These are phyloP conservation scores for Suhomyces faveliae DNA, from an alignment of 805 yeast species.

Conservation along the genomic window DNA sequence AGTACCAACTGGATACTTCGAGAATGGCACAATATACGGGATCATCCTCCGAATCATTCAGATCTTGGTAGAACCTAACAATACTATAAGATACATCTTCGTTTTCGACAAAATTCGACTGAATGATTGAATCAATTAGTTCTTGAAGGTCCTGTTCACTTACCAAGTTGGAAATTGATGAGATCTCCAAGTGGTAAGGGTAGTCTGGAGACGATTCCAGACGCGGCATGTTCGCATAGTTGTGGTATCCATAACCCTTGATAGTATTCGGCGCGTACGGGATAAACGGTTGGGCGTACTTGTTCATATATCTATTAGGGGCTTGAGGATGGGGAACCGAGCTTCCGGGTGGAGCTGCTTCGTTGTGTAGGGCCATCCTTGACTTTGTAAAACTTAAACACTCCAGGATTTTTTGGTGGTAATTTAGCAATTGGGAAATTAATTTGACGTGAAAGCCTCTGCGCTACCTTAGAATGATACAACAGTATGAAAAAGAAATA, in stretches of 20 bases:
- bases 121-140: constrained; percentile 16
- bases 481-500: no score
- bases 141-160: constrained; percentile 12
- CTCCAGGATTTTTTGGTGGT: no score
- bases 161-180: constrained; percentile 13
- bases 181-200: constrained; percentile 1
- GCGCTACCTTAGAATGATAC: no score
- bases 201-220: not conserved
- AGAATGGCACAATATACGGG: constrained; percentile 3
- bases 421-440: no score
- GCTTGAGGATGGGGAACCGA: not conserved
- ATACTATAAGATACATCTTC: constrained; percentile 7
- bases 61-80: constrained; percentile 5
- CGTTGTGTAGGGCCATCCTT: not conserved
- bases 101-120: constrained; percentile 10
- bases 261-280: not conserved
- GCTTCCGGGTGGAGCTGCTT: not conserved
- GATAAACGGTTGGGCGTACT: constrained; percentile 6
- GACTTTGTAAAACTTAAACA: no score
- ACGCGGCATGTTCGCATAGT: not conserved
- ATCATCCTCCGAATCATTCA: not conserved
- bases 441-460: no score
- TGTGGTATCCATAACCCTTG: not conserved
- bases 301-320: not conserved
- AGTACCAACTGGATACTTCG: constrained; percentile 5